These are phyloP conservation scores for Entonaema liquescens DNA, from an alignment of 495 filamentous ascomycete genomes.

Conservation along the genomic window DNA sequence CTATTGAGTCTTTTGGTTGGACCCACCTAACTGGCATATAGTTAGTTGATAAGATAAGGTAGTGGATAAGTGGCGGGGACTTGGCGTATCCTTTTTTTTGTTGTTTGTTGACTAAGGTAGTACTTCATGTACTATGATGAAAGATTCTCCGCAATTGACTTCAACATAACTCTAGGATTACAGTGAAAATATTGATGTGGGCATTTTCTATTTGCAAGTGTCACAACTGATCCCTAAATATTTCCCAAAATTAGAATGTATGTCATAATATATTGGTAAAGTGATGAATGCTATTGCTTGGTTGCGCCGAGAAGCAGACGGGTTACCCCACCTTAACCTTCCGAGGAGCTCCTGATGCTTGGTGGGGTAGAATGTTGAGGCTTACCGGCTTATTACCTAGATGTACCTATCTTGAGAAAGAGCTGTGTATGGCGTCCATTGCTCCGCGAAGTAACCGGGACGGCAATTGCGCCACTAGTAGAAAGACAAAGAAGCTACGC, in stretches of 20 bases:
- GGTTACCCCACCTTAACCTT: slow-evolving; percentile 4
- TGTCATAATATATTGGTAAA: slow-evolving; percentile 1
- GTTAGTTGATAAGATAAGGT: slow-evolving; percentile 34
- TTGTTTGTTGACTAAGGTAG: slow-evolving; percentile 5
- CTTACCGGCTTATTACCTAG: neutral
- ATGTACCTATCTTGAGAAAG: neutral
- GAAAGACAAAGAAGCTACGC: neutral
- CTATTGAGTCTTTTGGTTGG: neutral
- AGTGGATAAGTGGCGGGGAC: slow-evolving; percentile 10
- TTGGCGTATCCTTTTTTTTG: slow-evolving; percentile 20
- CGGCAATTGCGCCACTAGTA: neutral
- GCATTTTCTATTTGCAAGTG: neutral
- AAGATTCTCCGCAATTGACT: slow-evolving; percentile 34
- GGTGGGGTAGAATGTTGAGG: neutral
- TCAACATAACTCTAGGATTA: neutral
- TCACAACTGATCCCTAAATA: neutral
- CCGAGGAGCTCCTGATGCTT: neutral
- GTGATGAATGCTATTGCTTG: neutral
- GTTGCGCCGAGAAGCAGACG: neutral
- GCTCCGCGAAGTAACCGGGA: neutral
- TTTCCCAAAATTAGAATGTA: neutral
- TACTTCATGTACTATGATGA: slow-evolving; percentile 23
- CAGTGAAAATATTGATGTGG: neutral
- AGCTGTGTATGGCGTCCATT: neutral
- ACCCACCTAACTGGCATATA: neutral